Percentiles rank a stretch among this genome's conserved stretches.
These are phyloP conservation scores for Thalassiosira exigua DNA, from an alignment of 352 stramenopile genomes.

Conservation along the genomic window DNA sequence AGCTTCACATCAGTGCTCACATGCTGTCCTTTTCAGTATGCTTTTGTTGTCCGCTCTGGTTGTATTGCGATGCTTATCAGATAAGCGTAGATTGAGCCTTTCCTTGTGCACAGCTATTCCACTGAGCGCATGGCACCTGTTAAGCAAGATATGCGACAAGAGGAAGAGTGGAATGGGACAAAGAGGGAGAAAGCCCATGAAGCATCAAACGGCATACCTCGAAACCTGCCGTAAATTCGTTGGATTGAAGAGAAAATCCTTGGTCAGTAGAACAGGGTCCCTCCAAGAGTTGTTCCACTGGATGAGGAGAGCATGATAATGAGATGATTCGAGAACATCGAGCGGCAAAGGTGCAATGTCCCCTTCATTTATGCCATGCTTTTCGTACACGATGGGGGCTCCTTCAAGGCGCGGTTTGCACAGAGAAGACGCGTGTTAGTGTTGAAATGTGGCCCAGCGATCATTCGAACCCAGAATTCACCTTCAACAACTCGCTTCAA, in stretches of 20 bases:
- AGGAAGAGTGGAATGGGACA: neutral
- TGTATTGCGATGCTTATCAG: conserved; percentile 20
- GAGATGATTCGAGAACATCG: conserved; percentile 31
- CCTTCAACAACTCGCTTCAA: conserved; percentile 39
- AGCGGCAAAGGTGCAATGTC: conserved; percentile 28
- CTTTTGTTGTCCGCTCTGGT: conserved; percentile 23
- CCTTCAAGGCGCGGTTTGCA: too few species aligned
- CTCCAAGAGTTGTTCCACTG: conserved; percentile 44
- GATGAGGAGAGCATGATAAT: conserved; percentile 54
- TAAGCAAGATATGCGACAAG: neutral
- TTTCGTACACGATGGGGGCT: conserved; percentile 54
- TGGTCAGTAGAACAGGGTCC: conserved; percentile 54
- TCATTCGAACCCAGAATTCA: too few species aligned
- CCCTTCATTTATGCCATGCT: conserved; percentile 7
- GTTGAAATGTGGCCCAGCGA: too few species aligned
- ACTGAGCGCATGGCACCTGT: conserved; percentile 36
- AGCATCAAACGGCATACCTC: neutral
- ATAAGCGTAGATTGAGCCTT: conserved; percentile 36
- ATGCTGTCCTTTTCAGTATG: conserved; percentile 34
- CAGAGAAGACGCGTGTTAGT: too few species aligned
- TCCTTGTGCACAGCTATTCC: conserved; percentile 48
- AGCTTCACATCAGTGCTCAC: conserved; percentile 10
- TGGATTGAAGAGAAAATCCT: conserved; percentile 62
- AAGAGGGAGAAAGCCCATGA: neutral
- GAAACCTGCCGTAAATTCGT: conserved; percentile 31